phyloP scores from a whole-genome alignment of 495 filamentous ascomycete species.

The Aspergillus panamensis region DNA sequence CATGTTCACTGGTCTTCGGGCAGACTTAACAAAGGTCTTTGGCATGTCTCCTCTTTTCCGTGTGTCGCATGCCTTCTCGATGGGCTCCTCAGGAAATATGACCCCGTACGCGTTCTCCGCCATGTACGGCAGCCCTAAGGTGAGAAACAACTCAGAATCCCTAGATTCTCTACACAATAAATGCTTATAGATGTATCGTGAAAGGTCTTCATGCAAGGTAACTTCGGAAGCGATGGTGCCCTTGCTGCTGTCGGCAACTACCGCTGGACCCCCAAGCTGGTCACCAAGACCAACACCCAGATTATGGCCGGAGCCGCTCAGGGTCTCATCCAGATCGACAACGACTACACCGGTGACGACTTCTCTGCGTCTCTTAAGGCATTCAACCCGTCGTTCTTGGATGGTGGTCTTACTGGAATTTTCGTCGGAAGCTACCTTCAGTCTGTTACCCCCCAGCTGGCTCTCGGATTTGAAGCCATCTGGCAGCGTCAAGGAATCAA shows the following conservation, averaged over 20 bases:
- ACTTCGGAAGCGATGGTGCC: constrained; percentile 82
- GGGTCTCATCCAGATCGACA: constrained; percentile 83
- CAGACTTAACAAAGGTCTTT: constrained; percentile 93
- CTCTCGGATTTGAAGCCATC: constrained; percentile 86
- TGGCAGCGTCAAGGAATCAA: constrained; percentile 82
- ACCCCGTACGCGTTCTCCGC: constrained; percentile 93
- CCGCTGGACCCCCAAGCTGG: constrained; percentile 70
- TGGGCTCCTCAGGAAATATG: constrained; percentile 75
- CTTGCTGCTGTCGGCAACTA: constrained; percentile 85
- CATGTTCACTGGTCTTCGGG: constrained; percentile 91
- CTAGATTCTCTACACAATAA: neutral
- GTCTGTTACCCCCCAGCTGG: constrained; percentile 79
- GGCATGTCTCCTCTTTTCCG: constrained; percentile 92
- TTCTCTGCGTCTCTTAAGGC: constrained; percentile 89
- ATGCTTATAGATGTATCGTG: constrained; percentile 3
- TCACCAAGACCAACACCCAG: constrained; percentile 82
- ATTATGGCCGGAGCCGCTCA: constrained; percentile 62
- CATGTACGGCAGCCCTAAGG: constrained; percentile 87
- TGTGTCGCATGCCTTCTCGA: constrained; percentile 91
- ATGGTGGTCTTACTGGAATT: constrained; percentile 90
- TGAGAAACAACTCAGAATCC: constrained; percentile 44
- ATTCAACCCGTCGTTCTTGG: constrained; percentile 87
- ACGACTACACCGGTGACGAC: constrained; percentile 89
- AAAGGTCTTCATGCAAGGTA: constrained; percentile 93
- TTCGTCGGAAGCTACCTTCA: constrained; percentile 94